phyloP scores from a whole-genome alignment of 768 basidiomycete genomes.

The Rhodosporidiobolus sp. region DNA sequence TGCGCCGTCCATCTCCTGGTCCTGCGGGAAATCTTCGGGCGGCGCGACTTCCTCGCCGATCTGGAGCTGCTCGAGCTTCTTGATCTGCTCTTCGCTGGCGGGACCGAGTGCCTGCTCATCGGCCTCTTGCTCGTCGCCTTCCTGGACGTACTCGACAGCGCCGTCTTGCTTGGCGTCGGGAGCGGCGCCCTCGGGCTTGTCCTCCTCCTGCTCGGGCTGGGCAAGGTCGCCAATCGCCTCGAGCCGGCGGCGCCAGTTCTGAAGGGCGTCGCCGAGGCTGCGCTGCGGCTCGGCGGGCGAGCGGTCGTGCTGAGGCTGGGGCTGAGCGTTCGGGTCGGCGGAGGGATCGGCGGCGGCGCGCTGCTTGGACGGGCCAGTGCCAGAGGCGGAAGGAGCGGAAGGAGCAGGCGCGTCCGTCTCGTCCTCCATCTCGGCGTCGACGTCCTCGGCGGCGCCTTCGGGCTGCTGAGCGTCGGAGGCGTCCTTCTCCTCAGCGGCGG shows the following conservation, averaged over 20 bases:
- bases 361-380: constrained; percentile 34
- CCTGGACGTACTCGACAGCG: constrained; percentile 69
- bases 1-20: constrained; percentile 52
- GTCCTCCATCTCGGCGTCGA: constrained; percentile 10
- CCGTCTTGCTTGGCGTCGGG: constrained; percentile 31
- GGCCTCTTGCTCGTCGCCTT: constrained; percentile 68
- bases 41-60: constrained; percentile 71
- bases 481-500: background rate
- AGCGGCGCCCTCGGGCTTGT: constrained; percentile 52
- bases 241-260: constrained; percentile 76
- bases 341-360: constrained; percentile 28
- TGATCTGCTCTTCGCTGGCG: constrained; percentile 75
- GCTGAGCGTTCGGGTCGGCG: constrained; percentile 23
- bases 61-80: constrained; percentile 75
- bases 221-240: constrained; percentile 67
- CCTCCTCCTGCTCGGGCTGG: constrained; percentile 46
- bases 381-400: constrained; percentile 18
- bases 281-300: constrained; percentile 50
- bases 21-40: constrained; percentile 71
- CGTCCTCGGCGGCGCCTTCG: constrained; percentile 8
- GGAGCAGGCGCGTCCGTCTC: constrained; percentile 17
- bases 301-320: constrained; percentile 13
- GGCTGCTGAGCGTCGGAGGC: constrained; percentile 12
- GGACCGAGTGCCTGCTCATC: constrained; percentile 74
- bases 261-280: constrained; percentile 75